phyloP scores from a whole-genome alignment of 1,284 basidiomycete genomes.

The Bondarzewia mesenterica region DNA sequence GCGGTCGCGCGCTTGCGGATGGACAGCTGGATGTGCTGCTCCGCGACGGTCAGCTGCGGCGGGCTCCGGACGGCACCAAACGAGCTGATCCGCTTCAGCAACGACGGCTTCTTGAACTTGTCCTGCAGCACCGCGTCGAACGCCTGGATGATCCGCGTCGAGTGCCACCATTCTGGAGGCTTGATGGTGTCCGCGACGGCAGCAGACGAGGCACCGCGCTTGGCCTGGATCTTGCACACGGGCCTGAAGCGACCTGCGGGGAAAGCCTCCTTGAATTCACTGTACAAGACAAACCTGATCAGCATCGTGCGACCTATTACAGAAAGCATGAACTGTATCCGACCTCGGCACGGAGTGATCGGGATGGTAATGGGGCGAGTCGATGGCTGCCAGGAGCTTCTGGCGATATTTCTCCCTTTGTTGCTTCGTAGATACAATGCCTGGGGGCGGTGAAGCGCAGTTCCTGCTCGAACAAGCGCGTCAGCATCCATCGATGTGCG shows the following conservation, averaged over 20 bases:
- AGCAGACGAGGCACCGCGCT: conserved; percentile 69
- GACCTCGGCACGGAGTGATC: conserved; percentile 76
- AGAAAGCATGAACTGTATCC: conserved; percentile 11
- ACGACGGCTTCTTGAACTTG: conserved; percentile 84
- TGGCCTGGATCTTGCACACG: conserved; percentile 78
- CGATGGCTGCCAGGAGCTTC: conserved; percentile 71
- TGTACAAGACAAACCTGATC: too few species aligned
- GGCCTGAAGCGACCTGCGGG: conserved; percentile 83
- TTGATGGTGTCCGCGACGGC: conserved; percentile 82
- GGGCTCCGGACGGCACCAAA: conserved; percentile 66
- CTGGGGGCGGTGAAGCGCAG: conserved; percentile 73
- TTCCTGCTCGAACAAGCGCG: conserved; percentile 32
- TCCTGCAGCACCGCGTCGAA: conserved; percentile 86
- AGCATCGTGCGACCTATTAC: too few species aligned
- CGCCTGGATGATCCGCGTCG: conserved; percentile 79
- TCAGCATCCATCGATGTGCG: not conserved
- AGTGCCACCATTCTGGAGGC: conserved; percentile 89
- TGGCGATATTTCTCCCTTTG: conserved; percentile 81
- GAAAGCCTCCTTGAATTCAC: conserved; percentile 94
- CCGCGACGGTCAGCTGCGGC: conserved; percentile 68
- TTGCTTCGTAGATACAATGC: conserved; percentile 74
- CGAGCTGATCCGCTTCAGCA: conserved; percentile 79
- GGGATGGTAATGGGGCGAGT: conserved; percentile 69
- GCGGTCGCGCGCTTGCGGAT: conserved; percentile 86
- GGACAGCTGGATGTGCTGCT: conserved; percentile 77